A percentile compares a stretch with the other conserved stretches of the same genome.
These are phyloP conservation scores for Nidularia sp. DNA, from an alignment of 768 basidiomycete species.

Conservation along the genomic window DNA sequence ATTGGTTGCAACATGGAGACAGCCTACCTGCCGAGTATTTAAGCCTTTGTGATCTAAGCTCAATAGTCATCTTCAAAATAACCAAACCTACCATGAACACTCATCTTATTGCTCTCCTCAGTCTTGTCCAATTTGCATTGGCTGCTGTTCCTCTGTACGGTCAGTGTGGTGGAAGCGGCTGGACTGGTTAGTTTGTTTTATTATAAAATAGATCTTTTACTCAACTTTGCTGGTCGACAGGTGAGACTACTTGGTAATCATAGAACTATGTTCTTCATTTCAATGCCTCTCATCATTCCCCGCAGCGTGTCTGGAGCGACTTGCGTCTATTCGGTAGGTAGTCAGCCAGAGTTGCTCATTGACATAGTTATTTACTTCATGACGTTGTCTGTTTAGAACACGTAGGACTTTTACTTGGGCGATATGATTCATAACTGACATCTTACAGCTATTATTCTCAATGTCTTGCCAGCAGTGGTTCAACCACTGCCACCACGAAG, in stretches of 20 bases:
- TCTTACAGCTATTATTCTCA: conserved; percentile 10
- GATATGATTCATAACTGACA: too few species aligned
- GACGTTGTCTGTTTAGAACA: too few species aligned
- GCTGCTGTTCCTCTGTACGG: conserved; percentile 17
- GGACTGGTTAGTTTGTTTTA: conserved; percentile 12
- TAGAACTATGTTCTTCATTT: background rate
- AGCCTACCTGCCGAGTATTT: too few species aligned
- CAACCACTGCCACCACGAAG: background rate
- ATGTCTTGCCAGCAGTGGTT: conserved; percentile 6
- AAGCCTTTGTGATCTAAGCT: too few species aligned
- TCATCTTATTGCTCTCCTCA: background rate
- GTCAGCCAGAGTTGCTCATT: background rate
- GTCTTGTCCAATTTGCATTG: conserved; percentile 4
- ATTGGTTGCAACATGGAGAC: too few species aligned
- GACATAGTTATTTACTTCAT: too few species aligned
- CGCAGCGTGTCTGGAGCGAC: conserved; percentile 9
- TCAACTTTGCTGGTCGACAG: background rate
- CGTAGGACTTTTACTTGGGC: too few species aligned
- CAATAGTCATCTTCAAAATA: too few species aligned
- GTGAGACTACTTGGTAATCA: conserved; percentile 12
- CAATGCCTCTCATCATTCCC: background rate
- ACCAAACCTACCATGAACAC: too few species aligned
- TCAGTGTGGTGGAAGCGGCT: conserved; percentile 15
- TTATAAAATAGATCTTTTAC: too few species aligned
- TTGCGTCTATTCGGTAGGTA: conserved; percentile 10